phyloP scores from a whole-genome alignment of 1,284 basidiomycete species.

The Trametes polyzona region DNA sequence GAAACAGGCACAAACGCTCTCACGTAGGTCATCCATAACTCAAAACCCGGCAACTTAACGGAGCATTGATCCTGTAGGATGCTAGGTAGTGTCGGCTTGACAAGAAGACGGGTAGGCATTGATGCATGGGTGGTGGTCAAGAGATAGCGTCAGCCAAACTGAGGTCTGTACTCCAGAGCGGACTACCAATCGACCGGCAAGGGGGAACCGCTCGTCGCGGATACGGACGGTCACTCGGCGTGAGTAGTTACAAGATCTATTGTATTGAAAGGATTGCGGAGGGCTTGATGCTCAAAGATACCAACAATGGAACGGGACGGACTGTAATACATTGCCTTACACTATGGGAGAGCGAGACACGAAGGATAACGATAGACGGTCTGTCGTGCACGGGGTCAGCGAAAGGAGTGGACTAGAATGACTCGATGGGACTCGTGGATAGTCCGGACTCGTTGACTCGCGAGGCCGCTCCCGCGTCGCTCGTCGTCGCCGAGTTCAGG shows the following conservation, averaged over 20 bases:
- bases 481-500: conserved; percentile 24
- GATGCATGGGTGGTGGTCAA: not conserved
- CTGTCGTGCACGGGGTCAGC: conserved; percentile 7
- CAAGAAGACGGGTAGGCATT: not conserved
- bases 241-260: not conserved
- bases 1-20: not conserved
- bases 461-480: conserved; percentile 21
- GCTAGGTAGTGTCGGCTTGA: conserved; percentile 4
- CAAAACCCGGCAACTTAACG: conserved; percentile 23
- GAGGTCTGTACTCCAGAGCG: not conserved
- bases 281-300: not conserved
- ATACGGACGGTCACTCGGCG: not conserved
- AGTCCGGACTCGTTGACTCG: conserved; percentile 14
- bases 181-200: too few relatives aligned
- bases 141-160: not conserved
- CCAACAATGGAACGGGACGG: not conserved
- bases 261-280: not conserved
- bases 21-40: conserved; percentile 27
- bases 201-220: not conserved
- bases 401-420: conserved; percentile 4
- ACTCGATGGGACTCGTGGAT: conserved; percentile 18
- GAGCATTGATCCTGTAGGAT: not conserved
- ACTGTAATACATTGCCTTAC: conserved; percentile 23
- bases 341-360: conserved; percentile 19
- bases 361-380: conserved; percentile 27